Percentiles rank a stretch among this genome's conserved stretches.
Evolutionary conservation across 2,329 filamentous ascomycete species (phyloP).

Genomic region (Beauveria pseudobassiana): DNA sequence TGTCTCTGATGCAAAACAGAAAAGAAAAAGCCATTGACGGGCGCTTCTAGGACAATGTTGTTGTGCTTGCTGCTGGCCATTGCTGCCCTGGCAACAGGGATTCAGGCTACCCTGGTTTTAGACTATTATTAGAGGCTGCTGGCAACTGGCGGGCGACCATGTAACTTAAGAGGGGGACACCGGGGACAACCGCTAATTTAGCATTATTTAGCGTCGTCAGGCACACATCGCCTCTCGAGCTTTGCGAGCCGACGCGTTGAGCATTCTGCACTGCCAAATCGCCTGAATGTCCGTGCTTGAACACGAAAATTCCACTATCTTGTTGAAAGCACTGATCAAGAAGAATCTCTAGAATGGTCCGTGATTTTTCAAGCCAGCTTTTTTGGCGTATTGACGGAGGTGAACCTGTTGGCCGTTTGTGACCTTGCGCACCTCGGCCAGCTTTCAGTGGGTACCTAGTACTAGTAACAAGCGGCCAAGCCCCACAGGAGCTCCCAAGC

Average conservation of each 20-base stretch:
- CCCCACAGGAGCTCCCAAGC: constrained; percentile 6
- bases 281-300: no score
- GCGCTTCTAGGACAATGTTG: background rate
- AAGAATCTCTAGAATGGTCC: no score
- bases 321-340: no score
- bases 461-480: no score
- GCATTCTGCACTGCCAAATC: background rate
- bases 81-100: constrained; percentile 7
- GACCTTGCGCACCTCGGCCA: background rate
- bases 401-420: no score
- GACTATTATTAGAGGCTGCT: no score
- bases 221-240: background rate
- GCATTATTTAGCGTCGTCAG: background rate
- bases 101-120: background rate
- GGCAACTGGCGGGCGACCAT: background rate
- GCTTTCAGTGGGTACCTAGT: background rate
- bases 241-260: background rate
- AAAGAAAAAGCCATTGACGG: background rate
- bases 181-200: background rate
- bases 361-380: no score
- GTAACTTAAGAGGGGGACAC: background rate
- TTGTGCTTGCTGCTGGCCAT: background rate
- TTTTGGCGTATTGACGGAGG: background rate
- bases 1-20: background rate
- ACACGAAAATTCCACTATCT: no score